A percentile compares a stretch with the other conserved stretches of the same genome.
These are phyloP conservation scores for Aureobasidium sp. DNA, from an alignment of 2,329 filamentous ascomycete genomes.

Conservation along the genomic window DNA sequence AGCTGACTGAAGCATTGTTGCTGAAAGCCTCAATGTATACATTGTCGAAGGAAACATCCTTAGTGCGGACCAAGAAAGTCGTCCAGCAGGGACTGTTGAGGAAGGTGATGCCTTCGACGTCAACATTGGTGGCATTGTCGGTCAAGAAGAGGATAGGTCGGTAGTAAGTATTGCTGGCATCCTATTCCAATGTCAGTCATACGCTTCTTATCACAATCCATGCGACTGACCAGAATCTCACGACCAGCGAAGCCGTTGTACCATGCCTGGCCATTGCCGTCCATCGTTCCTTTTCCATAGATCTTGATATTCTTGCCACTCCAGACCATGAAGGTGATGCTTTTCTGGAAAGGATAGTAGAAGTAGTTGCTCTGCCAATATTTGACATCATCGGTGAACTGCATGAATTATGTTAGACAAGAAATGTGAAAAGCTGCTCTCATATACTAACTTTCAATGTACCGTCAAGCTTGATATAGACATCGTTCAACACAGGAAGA, in stretches of 20 bases:
- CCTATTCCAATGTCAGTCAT: not conserved
- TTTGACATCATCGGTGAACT: conserved; percentile 53
- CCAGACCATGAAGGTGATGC: conserved; percentile 71
- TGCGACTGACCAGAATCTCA: conserved; percentile 10
- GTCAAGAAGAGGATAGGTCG: conserved; percentile 68
- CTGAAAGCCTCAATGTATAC: conserved; percentile 62
- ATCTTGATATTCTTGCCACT: conserved; percentile 68
- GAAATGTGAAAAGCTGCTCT: no score
- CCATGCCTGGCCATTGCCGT: conserved; percentile 62
- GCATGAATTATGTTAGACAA: not conserved
- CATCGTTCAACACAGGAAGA: conserved; percentile 62
- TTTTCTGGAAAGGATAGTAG: conserved; percentile 58
- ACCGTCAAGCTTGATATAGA: conserved; percentile 66
- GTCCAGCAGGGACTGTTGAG: conserved; percentile 71
- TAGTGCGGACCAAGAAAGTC: conserved; percentile 66
- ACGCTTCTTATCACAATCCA: not conserved
- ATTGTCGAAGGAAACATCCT: conserved; percentile 61
- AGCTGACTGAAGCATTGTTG: conserved; percentile 44
- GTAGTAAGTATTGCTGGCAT: conserved; percentile 58
- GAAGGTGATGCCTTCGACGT: conserved; percentile 64
- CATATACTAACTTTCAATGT: conserved; percentile 51
- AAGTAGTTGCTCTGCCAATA: conserved; percentile 59
- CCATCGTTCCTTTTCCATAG: conserved; percentile 61
- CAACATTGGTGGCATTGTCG: conserved; percentile 66
- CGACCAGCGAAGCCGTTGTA: conserved; percentile 37